Conservation (phyloP, 2,329 filamentous ascomycete species). For the Aspergillus sp. region DNA sequence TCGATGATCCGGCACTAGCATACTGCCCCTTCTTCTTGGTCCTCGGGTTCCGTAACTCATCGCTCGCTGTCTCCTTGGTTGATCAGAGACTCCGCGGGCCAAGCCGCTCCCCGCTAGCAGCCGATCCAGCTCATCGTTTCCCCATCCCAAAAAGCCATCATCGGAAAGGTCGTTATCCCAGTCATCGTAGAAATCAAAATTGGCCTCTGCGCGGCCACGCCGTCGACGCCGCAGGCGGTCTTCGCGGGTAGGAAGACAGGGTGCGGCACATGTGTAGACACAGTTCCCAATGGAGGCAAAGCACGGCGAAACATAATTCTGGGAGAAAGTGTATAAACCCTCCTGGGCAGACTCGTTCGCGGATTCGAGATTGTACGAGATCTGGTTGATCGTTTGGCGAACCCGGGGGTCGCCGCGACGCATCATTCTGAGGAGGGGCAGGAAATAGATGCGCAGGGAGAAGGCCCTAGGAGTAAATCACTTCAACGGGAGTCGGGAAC, state of each 20-base stretch:
- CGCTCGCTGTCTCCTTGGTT: slow-evolving; percentile 63
- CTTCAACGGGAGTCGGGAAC: not conserved
- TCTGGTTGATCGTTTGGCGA: slow-evolving; percentile 86
- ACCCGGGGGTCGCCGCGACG: slow-evolving; percentile 68
- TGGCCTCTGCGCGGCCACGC: slow-evolving; percentile 62
- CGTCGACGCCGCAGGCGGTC: slow-evolving; percentile 65
- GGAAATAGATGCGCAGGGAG: too few relatives aligned
- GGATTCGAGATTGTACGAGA: slow-evolving; percentile 80
- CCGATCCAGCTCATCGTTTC: slow-evolving; percentile 75
- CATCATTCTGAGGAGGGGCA: slow-evolving; percentile 40
- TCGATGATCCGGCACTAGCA: slow-evolving; percentile 40
- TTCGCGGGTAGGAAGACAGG: slow-evolving; percentile 59
- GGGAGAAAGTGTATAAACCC: slow-evolving; percentile 78
- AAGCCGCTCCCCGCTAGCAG: slow-evolving; percentile 60
- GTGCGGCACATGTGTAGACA: slow-evolving; percentile 59
- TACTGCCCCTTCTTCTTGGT: slow-evolving; percentile 49
- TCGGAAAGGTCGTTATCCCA: slow-evolving; percentile 64
- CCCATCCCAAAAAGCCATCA: slow-evolving; percentile 62
- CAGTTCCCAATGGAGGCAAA: slow-evolving; percentile 57
- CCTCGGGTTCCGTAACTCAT: slow-evolving; percentile 83
- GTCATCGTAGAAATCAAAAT: slow-evolving; percentile 96
- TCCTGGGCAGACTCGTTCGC: slow-evolving; percentile 88
- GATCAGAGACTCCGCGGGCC: slow-evolving; percentile 37
- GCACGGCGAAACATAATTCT: slow-evolving; percentile 77
- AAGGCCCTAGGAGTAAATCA: not conserved